Evolutionary conservation across 441 rosid species (phyloP).

Genomic region (Erodium texanum): DNA sequence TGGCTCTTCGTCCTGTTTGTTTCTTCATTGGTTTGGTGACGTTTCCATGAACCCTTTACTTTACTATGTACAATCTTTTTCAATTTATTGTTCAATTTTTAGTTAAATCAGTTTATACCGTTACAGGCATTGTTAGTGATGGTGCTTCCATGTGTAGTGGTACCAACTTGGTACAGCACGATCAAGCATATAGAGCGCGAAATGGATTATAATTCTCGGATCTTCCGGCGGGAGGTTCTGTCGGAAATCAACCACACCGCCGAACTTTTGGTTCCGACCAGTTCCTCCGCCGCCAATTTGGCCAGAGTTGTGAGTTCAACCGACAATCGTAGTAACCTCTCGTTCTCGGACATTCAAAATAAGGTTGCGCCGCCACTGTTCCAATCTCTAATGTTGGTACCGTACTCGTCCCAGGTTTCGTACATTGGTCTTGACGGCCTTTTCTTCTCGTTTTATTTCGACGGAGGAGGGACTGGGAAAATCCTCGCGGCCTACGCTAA

Average conservation of each 20-base stretch:
- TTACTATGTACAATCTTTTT: not conserved
- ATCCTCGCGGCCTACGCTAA: conserved; percentile 34
- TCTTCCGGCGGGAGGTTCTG: conserved; percentile 23
- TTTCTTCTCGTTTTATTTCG: conserved; percentile 36
- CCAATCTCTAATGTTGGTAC: conserved; percentile 38
- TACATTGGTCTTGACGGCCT: conserved; percentile 45
- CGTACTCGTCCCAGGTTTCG: conserved; percentile 47
- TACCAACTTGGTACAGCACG: conserved; percentile 33
- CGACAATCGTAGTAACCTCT: conserved; percentile 11
- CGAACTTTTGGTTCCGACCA: conserved; percentile 23
- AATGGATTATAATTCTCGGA: conserved; percentile 17
- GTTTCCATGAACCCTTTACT: not conserved
- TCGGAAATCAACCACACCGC: conserved; percentile 33
- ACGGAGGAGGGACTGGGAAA: conserved; percentile 16
- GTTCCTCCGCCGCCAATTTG: conserved; percentile 29
- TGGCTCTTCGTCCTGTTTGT: not conserved
- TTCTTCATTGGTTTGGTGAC: not conserved
- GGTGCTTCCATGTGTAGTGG: conserved; percentile 27
- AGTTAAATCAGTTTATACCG: too few species aligned
- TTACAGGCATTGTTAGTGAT: conserved; percentile 30
- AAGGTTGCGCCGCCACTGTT: conserved; percentile 50
- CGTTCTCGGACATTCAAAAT: conserved; percentile 22
- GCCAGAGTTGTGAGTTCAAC: conserved; percentile 33
- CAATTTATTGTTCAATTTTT: too few species aligned
- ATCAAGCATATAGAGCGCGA: conserved; percentile 19